A percentile compares a stretch with the other conserved stretches of the same genome.
Conservation (phyloP, 2,329 filamentous ascomycete genomes). For the Diaporthe humulicola region DNA sequence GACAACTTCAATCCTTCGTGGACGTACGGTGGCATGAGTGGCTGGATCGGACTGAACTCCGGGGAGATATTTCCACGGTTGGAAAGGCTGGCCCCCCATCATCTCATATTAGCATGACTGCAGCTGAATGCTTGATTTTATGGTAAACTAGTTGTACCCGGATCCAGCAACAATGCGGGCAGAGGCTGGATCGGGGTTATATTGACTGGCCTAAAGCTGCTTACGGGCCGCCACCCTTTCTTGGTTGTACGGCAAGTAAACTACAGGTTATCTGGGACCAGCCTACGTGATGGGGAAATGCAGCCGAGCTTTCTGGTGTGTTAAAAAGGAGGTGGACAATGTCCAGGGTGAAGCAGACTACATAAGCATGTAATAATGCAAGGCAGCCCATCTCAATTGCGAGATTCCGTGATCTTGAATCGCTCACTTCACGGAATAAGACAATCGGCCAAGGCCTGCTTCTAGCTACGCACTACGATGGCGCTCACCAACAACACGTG, state of each 20-base stretch:
- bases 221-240: conserved; percentile 3
- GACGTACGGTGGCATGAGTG: not conserved
- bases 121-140: conserved; percentile 18
- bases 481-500: conserved; percentile 43
- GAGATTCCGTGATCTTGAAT: not conserved
- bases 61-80: conserved; percentile 1
- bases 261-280: not conserved
- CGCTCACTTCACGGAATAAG: not conserved
- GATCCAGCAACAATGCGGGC: not conserved
- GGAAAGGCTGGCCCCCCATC: not conserved
- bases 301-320: not conserved
- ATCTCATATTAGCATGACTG: not conserved
- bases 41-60: not conserved
- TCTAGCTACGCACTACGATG: not conserved
- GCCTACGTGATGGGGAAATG: not conserved
- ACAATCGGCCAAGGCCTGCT: not conserved
- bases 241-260: not conserved
- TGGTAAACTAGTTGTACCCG: not conserved
- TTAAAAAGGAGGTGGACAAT: not conserved
- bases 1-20: conserved; percentile 16
- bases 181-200: not conserved
- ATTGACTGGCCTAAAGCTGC: not conserved
- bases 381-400: not conserved
- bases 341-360: not conserved
- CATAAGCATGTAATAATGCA: not conserved